Evolutionary conservation across 2,329 filamentous ascomycete genomes (phyloP).

Genomic region (Calonectria honghensis): DNA sequence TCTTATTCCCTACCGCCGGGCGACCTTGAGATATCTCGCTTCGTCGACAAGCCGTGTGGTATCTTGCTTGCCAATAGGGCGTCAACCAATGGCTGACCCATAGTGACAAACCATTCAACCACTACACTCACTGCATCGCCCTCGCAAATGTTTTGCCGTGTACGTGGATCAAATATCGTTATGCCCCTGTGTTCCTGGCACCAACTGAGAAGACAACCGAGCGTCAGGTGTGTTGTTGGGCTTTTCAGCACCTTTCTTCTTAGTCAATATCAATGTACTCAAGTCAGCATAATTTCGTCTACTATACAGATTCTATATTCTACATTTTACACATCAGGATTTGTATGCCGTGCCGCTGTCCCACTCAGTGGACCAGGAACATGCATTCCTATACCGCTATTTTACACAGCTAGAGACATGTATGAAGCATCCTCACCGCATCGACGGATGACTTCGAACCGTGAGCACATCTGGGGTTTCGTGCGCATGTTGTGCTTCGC

Average conservation of each 20-base stretch:
- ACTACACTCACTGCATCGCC: not conserved
- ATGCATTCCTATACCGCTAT: constrained; percentile 32
- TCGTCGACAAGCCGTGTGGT: not conserved
- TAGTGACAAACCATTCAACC: not conserved
- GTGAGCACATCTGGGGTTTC: constrained; percentile 24
- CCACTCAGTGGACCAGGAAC: not conserved
- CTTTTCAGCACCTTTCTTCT: not conserved
- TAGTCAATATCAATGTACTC: not conserved
- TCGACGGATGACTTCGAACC: constrained; percentile 26
- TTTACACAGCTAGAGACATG: not conserved
- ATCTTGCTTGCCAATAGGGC: not conserved
- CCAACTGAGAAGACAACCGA: not conserved
- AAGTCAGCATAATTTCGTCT: not conserved
- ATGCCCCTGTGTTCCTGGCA: no score
- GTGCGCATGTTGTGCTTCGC: constrained; percentile 38
- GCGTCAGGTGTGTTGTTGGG: not conserved
- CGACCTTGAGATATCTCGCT: not conserved
- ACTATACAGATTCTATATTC: constrained; percentile 11
- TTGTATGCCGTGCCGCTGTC: not conserved
- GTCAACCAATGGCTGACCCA: not conserved
- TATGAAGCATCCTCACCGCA: constrained; percentile 44
- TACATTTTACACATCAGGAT: not conserved
- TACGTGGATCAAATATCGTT: not conserved
- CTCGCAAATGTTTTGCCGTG: not conserved
- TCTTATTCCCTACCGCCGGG: no score